Base-by-base conservation (phyloP, 1,284 basidiomycete species). In the Leucoagaricus sp. region DNA sequence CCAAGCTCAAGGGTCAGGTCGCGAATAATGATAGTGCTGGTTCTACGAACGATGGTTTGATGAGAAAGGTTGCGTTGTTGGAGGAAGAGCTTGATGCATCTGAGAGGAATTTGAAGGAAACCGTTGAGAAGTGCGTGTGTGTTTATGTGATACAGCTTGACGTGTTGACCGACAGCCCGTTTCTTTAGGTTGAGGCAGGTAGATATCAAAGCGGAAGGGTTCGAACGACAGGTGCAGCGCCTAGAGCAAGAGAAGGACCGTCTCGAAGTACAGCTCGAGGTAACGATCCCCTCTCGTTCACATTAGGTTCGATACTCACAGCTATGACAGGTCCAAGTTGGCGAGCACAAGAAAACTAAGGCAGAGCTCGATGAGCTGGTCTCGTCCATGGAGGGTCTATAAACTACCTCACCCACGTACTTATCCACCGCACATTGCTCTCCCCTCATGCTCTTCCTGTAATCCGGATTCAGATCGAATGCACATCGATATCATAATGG, bases 141-240 rank as follows among this genome's bases (percentile, higher is more conserved):
- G 3, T 26, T 12, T 41, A 5, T 8, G 26, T n/a, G 26, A 21
- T 23, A 13, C 13, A 8, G 60, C 64, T 62, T 46, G 57, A 23
- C 29, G 38, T 52, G 17, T 52, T 53, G 23, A 36, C 25, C 40
- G 23, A 26, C 8, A 40, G 9, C 25, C 29, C 8, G 5, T 38
- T 21, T 42, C 9, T 51, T 28, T 67, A 98, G 96, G 75, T 83
- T 99, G 65, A 85, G 97, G 64, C 94, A 98, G 72, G 94, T 96
- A 57, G 97, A 99, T 72, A 91, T 99, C 75, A 98, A 98, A 81
- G 96, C 97, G 21, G 97, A 99, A 75, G 94, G 98, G 80, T 97
- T 95, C 74, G 96, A 98, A 77, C 86, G 96, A 55, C 93, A 97
- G 70, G 87, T 98, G 21, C 81, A 87, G 64, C 85, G 91, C 53